These are phyloP conservation scores for Talaromyces amestolkiae DNA, from an alignment of 2,329 filamentous ascomycete species.

Conservation along the genomic window DNA sequence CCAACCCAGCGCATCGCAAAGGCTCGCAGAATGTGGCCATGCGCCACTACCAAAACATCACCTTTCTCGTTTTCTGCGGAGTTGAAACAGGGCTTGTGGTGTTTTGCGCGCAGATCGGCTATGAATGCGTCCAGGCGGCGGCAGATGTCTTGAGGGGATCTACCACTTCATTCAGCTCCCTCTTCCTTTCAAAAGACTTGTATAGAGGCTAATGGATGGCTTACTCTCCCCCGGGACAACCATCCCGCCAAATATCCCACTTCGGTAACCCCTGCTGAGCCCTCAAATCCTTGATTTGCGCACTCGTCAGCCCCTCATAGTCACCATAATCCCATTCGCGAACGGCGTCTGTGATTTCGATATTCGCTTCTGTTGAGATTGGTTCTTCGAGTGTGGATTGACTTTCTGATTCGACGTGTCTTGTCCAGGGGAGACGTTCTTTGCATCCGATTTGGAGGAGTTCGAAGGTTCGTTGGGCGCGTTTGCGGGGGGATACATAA, in stretches of 20 bases:
- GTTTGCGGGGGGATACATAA: slow-evolving; percentile 81
- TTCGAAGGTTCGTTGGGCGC: slow-evolving; percentile 84
- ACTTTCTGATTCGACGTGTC: slow-evolving; percentile 28
- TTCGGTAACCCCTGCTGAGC: slow-evolving; percentile 55
- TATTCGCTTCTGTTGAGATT: slow-evolving; percentile 56
- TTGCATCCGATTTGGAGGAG: slow-evolving; percentile 71
- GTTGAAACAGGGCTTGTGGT: slow-evolving; percentile 60
- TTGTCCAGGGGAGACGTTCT: slow-evolving; percentile 69
- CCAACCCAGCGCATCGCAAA: slow-evolving; percentile 85
- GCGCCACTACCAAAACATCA: slow-evolving; percentile 78
- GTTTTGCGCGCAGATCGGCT: slow-evolving; percentile 65
- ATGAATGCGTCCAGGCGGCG: slow-evolving; percentile 73
- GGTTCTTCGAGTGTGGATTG: slow-evolving; percentile 27
- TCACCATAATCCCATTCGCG: slow-evolving; percentile 81
- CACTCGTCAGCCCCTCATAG: slow-evolving; percentile 77
- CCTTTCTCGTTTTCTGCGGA: slow-evolving; percentile 50
- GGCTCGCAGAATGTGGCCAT: slow-evolving; percentile 83
- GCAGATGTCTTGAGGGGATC: slow-evolving; percentile 70
- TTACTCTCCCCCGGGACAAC: slow-evolving; percentile 80
- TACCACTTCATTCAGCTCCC: slow-evolving; percentile 29
- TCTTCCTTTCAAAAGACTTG: no score
- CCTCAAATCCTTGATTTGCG: slow-evolving; percentile 62
- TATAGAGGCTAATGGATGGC: slow-evolving; percentile 25
- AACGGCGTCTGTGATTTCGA: slow-evolving; percentile 69
- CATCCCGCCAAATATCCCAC: slow-evolving; percentile 91